Conservation (phyloP, 768 basidiomycete species). For the Leucocoprinus leucothites region DNA sequence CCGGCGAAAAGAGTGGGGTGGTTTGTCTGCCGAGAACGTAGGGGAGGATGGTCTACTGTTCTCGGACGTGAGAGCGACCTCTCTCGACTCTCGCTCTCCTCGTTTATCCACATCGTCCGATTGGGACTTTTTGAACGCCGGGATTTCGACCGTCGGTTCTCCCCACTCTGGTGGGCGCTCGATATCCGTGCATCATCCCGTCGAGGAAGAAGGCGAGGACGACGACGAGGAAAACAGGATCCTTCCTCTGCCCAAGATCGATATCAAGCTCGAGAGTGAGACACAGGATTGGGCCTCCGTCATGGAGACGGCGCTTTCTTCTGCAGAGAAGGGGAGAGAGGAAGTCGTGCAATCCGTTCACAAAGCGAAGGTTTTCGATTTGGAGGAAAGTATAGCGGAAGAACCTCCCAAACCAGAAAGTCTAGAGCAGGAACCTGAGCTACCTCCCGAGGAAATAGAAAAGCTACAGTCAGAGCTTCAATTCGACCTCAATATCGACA, state of each 20-base stretch:
- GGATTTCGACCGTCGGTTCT: conserved; percentile 20
- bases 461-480: conserved; percentile 5
- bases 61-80: conserved; percentile 30
- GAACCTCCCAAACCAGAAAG: not conserved
- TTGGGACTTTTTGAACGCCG: conserved; percentile 34
- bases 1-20: conserved; percentile 44
- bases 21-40: conserved; percentile 31
- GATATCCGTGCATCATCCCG: conserved; percentile 10
- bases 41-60: conserved; percentile 46
- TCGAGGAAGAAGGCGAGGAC: conserved; percentile 3
- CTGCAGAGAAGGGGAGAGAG: conserved; percentile 19
- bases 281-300: conserved; percentile 40
- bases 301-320: conserved; percentile 34
- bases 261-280: conserved; percentile 29
- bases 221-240: conserved; percentile 11
- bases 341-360: conserved; percentile 14
- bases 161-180: conserved; percentile 9
- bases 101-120: conserved; percentile 30
- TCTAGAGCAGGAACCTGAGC: not conserved
- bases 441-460: not conserved
- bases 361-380: not conserved
- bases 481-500: conserved; percentile 10
- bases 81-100: conserved; percentile 35
- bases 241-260: conserved; percentile 28
- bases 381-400: not conserved